Conservation (phyloP, 2,329 filamentous ascomycete genomes). For the Chaetomium olivaceum region DNA sequence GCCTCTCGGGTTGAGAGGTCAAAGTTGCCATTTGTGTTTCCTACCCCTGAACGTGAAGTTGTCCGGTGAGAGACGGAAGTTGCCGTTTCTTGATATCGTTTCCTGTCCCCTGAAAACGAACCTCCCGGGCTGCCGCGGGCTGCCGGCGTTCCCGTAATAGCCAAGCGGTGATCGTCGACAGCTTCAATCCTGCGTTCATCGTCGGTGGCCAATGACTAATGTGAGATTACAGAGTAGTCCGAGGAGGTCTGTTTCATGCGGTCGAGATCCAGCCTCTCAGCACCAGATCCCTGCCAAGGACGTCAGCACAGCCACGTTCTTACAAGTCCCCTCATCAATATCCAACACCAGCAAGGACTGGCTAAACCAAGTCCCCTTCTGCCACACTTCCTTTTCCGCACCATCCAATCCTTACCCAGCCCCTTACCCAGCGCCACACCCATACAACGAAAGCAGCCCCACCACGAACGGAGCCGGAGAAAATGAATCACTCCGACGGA, state of each 20-base stretch:
- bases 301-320: not conserved
- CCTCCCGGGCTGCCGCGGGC: not conserved
- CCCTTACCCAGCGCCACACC: not conserved
- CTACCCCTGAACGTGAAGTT: not conserved
- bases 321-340: not conserved
- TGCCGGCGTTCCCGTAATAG: not conserved
- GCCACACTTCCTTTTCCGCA: not conserved
- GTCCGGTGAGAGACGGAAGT: not conserved
- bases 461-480: constrained; percentile 30
- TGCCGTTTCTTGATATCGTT: constrained; percentile 9
- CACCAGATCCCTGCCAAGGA: not conserved
- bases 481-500: constrained; percentile 21
- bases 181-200: not conserved
- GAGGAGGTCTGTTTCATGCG: not conserved
- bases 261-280: not conserved
- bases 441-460: not conserved
- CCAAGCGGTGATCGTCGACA: not conserved
- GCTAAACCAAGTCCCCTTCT: not conserved
- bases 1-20: constrained; percentile 21
- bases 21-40: constrained; percentile 7
- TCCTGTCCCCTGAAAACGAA: not conserved
- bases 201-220: not conserved
- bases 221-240: not conserved
- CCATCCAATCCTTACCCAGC: not conserved
- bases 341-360: no score